A percentile compares a stretch with the other conserved stretches of the same genome.
These are phyloP conservation scores for Fonsecaea nubica DNA, from an alignment of 2,329 filamentous ascomycete species.

Conservation along the genomic window DNA sequence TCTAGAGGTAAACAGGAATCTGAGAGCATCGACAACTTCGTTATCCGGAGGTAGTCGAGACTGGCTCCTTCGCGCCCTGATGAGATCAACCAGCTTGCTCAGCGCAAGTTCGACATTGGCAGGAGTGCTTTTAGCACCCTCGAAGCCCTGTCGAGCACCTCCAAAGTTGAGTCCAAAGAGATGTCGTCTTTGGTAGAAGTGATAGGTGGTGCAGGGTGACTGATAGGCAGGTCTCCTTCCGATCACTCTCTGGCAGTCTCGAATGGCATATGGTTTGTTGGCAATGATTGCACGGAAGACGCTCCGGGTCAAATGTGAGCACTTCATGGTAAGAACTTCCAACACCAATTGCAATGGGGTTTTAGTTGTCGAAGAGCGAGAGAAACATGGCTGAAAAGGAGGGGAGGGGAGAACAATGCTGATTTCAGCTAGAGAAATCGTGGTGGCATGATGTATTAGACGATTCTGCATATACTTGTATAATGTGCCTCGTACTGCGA, in stretches of 20 bases:
- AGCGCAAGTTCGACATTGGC: conserved; percentile 38
- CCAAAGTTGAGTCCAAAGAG: conserved; percentile 35
- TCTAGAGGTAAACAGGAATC: conserved; percentile 66
- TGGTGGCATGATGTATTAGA: conserved; percentile 2
- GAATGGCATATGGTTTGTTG: conserved; percentile 48
- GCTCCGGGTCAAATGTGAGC: conserved; percentile 50
- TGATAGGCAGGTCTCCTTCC: conserved; percentile 11
- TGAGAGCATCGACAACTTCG: conserved; percentile 71
- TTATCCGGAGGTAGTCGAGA: conserved; percentile 67
- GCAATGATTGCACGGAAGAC: conserved; percentile 55
- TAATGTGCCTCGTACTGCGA: neutral
- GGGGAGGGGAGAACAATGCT: neutral
- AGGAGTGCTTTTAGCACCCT: conserved; percentile 32
- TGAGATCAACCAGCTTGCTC: conserved; percentile 66
- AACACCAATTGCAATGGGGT: neutral
- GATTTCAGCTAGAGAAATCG: neutral
- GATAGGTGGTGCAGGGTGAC: conserved; percentile 9
- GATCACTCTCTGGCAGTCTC: conserved; percentile 28
- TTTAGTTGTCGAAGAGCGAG: neutral
- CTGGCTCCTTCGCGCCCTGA: conserved; percentile 66
- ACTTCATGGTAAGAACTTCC: conserved; percentile 46
- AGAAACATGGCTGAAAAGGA: neutral
- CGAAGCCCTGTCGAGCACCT: conserved; percentile 16
- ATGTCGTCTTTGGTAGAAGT: conserved; percentile 27
- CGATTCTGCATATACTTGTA: neutral